Evolutionary conservation across 805 yeast species (phyloP), one percentile per base, ranked within the genome.

Genomic region (Millerozyma acaciae): DNA sequence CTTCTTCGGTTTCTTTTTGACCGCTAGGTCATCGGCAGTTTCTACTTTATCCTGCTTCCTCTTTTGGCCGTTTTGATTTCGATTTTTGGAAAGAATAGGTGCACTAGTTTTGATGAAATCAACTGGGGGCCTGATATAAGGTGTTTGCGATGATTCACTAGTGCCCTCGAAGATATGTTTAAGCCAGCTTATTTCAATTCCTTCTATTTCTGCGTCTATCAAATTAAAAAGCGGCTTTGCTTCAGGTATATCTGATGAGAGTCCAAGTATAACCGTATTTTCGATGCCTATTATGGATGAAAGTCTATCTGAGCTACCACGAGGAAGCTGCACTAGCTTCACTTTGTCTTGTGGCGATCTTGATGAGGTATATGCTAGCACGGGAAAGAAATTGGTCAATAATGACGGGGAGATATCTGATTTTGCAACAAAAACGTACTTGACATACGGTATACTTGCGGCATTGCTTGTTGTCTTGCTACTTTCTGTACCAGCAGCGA

Each of bases 291-390:
- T 39, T 4, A 43, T 48, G 16, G 43, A 37, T 25, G 70, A 60
- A 2, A 74, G 39, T 33, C 43, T 40, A 4, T 36, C 44, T 48
- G 47, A 49, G 6, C 62, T 43, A 3, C 66, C 74, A 35, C 61
- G 65, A 2, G 88, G 88, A 16, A 83, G 57, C 40, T 77, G 82
- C 2, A 82, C 65, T 27, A 82, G 55, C 39, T 76, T 79, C 4
- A 77, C 77, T n/a, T 64, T 39, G 4, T 44, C 39, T 4, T 41
- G 40, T 3, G 38, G 24, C 0, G 60, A 46, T 15, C 30, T 31
- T 0, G 70, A 62, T 0, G 83, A 68, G 16, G 75, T 60, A 34
- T 57, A 69, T 16, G 76, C 53, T 22, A 83, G 52, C 2, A 72
- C 57, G 0, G 90, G 90, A 26, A 82, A 65, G 30, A 75, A 80